Evolutionary conservation across 306 rosid species (phyloP).

Genomic region (Corylus avellana): DNA sequence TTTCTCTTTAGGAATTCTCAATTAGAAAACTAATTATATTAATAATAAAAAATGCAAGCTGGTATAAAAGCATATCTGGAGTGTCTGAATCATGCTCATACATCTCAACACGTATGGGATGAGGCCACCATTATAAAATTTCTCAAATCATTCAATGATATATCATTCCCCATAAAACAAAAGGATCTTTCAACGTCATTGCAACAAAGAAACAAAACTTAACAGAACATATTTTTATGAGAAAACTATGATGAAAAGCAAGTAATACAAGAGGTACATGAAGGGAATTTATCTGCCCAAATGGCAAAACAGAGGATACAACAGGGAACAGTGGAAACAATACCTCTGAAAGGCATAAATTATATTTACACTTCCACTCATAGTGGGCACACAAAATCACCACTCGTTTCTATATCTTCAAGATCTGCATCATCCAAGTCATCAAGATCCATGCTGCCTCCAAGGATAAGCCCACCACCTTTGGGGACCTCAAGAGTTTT

Average conservation of each 20-base stretch:
- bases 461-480: constrained; percentile 39
- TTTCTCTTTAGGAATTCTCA: not conserved
- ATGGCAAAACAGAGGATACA: constrained; percentile 8
- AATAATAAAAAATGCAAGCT: not conserved
- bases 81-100: not conserved
- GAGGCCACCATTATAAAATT: not conserved
- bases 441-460: constrained; percentile 72
- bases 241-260: constrained; percentile 18
- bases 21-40: not conserved
- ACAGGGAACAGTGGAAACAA: constrained; percentile 18
- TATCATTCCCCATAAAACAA: not conserved
- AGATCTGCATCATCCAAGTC: constrained; percentile 68
- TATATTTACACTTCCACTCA: constrained; percentile 33
- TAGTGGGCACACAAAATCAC: constrained; percentile 61
- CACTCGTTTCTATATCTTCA: constrained; percentile 64
- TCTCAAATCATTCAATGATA: not conserved
- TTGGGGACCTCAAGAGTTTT: constrained; percentile 35
- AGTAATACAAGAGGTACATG: constrained; percentile 14
- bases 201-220: not conserved
- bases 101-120: not conserved
- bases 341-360: not conserved
- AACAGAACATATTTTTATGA: not conserved
- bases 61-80: not conserved
- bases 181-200: constrained; percentile 7
- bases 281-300: constrained; percentile 11